A percentile compares a stretch with the other conserved stretches of the same genome.
These are phyloP conservation scores for Dendrobium catenatum DNA, from an alignment of 106 monocot species.

Conservation along the genomic window DNA sequence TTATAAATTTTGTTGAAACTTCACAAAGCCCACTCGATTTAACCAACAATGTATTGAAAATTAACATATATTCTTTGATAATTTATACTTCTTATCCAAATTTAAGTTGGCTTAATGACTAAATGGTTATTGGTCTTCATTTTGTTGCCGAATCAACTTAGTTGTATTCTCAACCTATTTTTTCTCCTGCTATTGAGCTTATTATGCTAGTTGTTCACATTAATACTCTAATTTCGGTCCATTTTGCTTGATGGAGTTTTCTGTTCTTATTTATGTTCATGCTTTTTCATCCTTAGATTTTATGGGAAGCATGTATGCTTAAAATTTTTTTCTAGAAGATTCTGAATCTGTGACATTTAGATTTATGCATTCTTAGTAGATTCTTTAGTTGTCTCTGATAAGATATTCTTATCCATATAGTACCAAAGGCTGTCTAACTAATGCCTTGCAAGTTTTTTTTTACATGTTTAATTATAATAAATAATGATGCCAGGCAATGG, in stretches of 20 bases:
- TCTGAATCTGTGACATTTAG: not conserved
- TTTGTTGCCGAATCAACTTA: not conserved
- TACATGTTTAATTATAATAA: not conserved
- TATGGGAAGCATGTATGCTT: not conserved
- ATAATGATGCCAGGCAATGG: not conserved
- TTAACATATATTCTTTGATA: not conserved
- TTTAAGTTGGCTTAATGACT: not conserved
- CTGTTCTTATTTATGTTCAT: not conserved
- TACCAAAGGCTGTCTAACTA: not conserved
- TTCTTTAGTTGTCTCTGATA: not conserved
- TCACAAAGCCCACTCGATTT: not conserved
- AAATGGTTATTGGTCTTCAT: not conserved
- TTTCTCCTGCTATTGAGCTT: not conserved
- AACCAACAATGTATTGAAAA: not conserved
- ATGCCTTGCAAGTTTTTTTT: not conserved
- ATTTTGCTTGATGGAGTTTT: not conserved
- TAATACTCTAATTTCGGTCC: not conserved
- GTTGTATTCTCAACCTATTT: not conserved
- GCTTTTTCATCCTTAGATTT: not conserved
- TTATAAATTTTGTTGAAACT: not conserved
- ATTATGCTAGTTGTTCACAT: not conserved
- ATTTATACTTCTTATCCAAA: not conserved
- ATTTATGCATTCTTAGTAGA: not conserved
- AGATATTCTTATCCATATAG: not conserved
- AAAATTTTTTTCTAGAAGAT: not conserved